Base-by-base conservation (phyloP, 192 early-diverging fungal genomes). In the Podochytrium sp. region DNA sequence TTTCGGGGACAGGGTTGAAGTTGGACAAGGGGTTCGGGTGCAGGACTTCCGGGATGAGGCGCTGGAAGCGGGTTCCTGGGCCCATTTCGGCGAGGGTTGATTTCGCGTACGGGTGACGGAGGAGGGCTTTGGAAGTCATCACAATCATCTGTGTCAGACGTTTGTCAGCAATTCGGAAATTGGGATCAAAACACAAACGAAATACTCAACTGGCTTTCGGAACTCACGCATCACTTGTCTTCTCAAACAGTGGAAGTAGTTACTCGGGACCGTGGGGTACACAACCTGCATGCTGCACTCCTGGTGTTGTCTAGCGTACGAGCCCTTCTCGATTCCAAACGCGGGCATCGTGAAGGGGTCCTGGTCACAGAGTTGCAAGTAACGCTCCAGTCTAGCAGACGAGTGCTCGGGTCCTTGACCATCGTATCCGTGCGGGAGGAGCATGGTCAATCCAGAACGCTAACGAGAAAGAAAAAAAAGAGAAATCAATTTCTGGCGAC, bases 391-490 rank as follows among this genome's bases (percentile, higher is more conserved):
- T 71, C 97, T 90, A 39, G 94, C 89, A 10, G 93, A 95, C 41
- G 97, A 99, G 85, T 99, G 97, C 83, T 99, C 97, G 29, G 97
- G 96, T 50, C 97, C 97, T 84, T 97, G 95, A 57, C 97, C 97
- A 79, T 99, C 97, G 82, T 95, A 99, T 64, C 97, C 97, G 82
- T 99, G 97, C 16, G 97, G 97, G 65, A 99, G 86, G 52, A 95
- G 85, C 86, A 97, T 86, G 40, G 95, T 92, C 75, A 99, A 81
- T 52, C 97, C 97, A 40, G 95, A 94, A 84, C 94, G 92, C 76
- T 82, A 32, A 25, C 33, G 53, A 73, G 40, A 20, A 23, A 76
- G 29, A 20, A 1, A 41, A 27, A 40, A 66, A 18, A 25, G 35
- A 37, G 20, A 70, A 39, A 12, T 38, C 51, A 16, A 74, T 65